Base-by-base conservation (phyloP, 1,284 basidiomycete species). In the Apiotrichum sp. region DNA sequence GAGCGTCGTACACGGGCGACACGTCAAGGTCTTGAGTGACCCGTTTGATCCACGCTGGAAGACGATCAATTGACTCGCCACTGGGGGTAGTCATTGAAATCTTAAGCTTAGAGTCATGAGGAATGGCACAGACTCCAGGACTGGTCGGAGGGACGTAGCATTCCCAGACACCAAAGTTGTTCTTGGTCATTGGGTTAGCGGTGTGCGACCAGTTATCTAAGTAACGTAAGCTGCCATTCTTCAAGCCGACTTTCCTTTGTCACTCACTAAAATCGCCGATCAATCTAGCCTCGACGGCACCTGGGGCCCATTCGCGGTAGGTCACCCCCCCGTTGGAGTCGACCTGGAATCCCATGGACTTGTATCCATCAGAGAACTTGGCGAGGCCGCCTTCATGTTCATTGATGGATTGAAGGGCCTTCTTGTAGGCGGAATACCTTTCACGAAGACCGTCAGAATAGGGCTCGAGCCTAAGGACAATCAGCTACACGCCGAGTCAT, bases 221-320 rank as follows among this genome's bases (percentile, higher is more conserved):
- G 32, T n/a, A n/a, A n/a, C n/a, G n/a, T n/a, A n/a, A n/a, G n/a
- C n/a, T n/a, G n/a, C n/a, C n/a, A n/a, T n/a, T n/a, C n/a, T n/a
- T n/a, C n/a, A n/a, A n/a, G n/a, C n/a, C n/a, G n/a, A n/a, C n/a
- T n/a, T n/a, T n/a, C n/a, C n/a, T n/a, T n/a, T n/a, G n/a, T n/a
- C 3, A 83, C 89, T 76, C 61, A 95, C 92, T 98, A 80, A 98
- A 98, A 48, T 98, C 93, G 50, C 95, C 95, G 69, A 93, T 92
- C 54, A 98, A 78, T 65, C 80, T 82, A 1, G 93, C 95, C 66
- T 87, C 84, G 47, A 73, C 78, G 11, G 87, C 93, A 65, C 89
- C 91, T 0, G 95, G 93, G 6, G 95, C 95, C 95, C 95, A 98
- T 73, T 98, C 95, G 66, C 88, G 81, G 73, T 98, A 98, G 7